These are phyloP conservation scores for Aspergillus hancockii DNA, from an alignment of 495 filamentous ascomycete species.

Conservation along the genomic window DNA sequence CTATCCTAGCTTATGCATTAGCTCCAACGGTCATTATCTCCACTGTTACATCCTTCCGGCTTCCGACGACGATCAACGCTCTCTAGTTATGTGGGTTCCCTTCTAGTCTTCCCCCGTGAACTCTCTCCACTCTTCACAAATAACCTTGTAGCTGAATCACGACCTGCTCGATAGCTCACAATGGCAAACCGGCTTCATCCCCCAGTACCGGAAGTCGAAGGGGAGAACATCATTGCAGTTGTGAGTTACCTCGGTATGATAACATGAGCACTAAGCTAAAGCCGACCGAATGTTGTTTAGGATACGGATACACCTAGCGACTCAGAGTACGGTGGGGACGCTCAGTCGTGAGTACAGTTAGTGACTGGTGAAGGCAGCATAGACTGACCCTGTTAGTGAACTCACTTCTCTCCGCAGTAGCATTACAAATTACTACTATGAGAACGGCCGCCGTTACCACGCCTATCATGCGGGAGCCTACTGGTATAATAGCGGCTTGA, in stretches of 20 bases:
- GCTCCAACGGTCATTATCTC: neutral
- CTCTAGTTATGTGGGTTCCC: neutral
- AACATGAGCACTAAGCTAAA: no score
- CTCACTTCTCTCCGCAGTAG: constrained; percentile 3
- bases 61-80: neutral
- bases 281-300: neutral
- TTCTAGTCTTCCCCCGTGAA: neutral
- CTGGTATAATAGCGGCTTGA: neutral
- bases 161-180: neutral
- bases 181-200: neutral
- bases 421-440: constrained; percentile 1
- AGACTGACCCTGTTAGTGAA: neutral
- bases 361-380: neutral
- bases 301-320: neutral
- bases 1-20: neutral
- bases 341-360: neutral
- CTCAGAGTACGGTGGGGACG: neutral
- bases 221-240: neutral
- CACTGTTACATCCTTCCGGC: neutral
- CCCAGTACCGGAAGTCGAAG: neutral
- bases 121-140: neutral
- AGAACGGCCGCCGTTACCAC: constrained; percentile 5
- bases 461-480: neutral
- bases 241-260: neutral
- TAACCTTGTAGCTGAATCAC: neutral